A percentile compares a stretch with the other conserved stretches of the same genome.
Evolutionary conservation across 2,329 filamentous ascomycete species (phyloP).

Genomic region (Aspergillus pseudotamarii): DNA sequence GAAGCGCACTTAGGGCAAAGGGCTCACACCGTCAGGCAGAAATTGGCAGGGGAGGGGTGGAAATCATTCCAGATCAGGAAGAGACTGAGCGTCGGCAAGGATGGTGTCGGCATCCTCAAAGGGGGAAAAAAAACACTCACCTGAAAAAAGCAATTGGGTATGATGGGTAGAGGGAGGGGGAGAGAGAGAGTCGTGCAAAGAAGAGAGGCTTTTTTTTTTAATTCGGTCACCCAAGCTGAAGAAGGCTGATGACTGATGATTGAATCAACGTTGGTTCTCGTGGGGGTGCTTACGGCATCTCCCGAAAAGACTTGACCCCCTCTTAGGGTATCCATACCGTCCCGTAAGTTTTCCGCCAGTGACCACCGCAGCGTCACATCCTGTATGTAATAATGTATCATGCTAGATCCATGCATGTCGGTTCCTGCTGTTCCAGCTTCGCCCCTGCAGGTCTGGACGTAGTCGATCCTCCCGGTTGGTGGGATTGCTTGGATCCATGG

Average conservation of each 20-base stretch:
- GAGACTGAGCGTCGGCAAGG: constrained; percentile 7
- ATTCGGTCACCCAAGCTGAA: neutral
- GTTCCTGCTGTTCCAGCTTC: constrained; percentile 2
- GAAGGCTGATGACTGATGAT: constrained; percentile 4
- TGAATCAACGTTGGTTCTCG: constrained; percentile 14
- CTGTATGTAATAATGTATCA: neutral
- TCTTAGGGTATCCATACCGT: neutral
- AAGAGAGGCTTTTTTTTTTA: neutral
- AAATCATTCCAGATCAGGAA: constrained; percentile 2
- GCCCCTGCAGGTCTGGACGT: neutral
- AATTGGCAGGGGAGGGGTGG: constrained; percentile 6
- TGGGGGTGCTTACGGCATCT: constrained; percentile 15
- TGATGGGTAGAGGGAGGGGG: neutral
- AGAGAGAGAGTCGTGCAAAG: neutral
- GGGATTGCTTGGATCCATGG: neutral
- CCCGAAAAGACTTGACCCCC: constrained; percentile 1
- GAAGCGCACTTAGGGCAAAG: constrained; percentile 28
- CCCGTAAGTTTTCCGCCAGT: neutral
- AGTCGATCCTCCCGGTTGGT: neutral
- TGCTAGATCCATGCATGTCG: neutral
- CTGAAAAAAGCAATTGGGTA: neutral
- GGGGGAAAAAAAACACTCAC: constrained; percentile 9
- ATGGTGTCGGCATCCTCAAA: constrained; percentile 1
- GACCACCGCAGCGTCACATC: neutral
- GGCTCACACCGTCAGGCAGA: constrained; percentile 24